Evolutionary conservation across 495 filamentous ascomycete species (phyloP).

Genomic region (Cladorrhinum samala): DNA sequence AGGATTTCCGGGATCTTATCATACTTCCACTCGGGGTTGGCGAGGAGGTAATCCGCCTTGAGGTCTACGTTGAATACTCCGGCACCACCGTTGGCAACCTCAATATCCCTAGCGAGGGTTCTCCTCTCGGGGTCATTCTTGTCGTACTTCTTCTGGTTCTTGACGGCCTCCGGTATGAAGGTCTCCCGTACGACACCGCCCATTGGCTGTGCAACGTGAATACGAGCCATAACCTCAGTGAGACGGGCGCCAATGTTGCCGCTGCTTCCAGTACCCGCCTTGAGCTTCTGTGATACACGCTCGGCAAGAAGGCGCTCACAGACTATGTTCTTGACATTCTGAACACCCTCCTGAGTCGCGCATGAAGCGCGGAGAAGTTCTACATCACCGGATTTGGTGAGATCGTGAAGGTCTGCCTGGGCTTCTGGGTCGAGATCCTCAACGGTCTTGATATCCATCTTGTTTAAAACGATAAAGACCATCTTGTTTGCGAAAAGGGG

Average conservation of each 20-base stretch:
- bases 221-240: slow-evolving; percentile 82
- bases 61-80: slow-evolving; percentile 94
- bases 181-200: slow-evolving; percentile 69
- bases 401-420: slow-evolving; percentile 66
- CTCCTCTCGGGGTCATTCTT: slow-evolving; percentile 78
- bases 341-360: slow-evolving; percentile 90
- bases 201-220: slow-evolving; percentile 91
- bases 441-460: slow-evolving; percentile 84
- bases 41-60: slow-evolving; percentile 77
- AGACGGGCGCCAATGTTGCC: slow-evolving; percentile 70
- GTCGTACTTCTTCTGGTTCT: slow-evolving; percentile 76
- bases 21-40: slow-evolving; percentile 84
- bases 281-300: slow-evolving; percentile 89
- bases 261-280: slow-evolving; percentile 70
- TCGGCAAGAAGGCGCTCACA: slow-evolving; percentile 91
- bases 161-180: slow-evolving; percentile 83
- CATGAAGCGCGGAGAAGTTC: slow-evolving; percentile 90
- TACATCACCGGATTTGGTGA: slow-evolving; percentile 79
- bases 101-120: slow-evolving; percentile 75
- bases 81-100: slow-evolving; percentile 87
- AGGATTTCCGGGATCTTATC: slow-evolving; percentile 88
- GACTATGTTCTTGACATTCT: slow-evolving; percentile 87
- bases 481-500: slow-evolving; percentile 96
- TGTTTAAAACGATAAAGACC: slow-evolving; percentile 94
- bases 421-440: slow-evolving; percentile 82